Evolutionary conservation across 192 early-diverging fungal species (phyloP).

Genomic region (Linnemannia exigua): DNA sequence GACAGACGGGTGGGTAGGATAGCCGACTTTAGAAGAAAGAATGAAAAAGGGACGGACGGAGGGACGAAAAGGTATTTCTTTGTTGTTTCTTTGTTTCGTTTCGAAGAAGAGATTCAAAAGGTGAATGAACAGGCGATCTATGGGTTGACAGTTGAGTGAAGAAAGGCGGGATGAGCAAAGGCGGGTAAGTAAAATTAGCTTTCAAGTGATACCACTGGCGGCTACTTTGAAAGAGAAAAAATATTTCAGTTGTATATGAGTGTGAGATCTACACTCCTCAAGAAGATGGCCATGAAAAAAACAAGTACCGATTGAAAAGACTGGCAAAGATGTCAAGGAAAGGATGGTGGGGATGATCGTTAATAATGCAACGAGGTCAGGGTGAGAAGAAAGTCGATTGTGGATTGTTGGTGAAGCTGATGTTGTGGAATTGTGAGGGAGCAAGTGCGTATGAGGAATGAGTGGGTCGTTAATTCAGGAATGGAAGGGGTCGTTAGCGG

Average conservation of each 20-base stretch:
- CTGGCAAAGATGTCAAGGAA: neutral
- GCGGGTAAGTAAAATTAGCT: too few species aligned
- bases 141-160: neutral
- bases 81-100: neutral
- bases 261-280: too few species aligned
- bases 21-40: neutral
- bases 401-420: neutral
- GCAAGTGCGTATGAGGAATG: too few species aligned
- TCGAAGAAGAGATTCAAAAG: neutral
- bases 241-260: neutral
- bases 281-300: too few species aligned
- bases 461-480: slow-evolving; percentile 14
- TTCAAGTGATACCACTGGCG: too few species aligned
- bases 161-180: neutral
- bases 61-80: neutral
- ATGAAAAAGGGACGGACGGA: too few species aligned
- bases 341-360: neutral
- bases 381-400: neutral
- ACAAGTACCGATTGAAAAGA: slow-evolving; percentile 14
- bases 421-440: neutral
- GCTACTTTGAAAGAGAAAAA: neutral
- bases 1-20: neutral
- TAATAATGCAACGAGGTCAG: neutral
- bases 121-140: too few species aligned
- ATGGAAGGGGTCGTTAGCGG: slow-evolving; percentile 49